phyloP scores from a whole-genome alignment of 106 monocot species.

The Acorus calamus region DNA sequence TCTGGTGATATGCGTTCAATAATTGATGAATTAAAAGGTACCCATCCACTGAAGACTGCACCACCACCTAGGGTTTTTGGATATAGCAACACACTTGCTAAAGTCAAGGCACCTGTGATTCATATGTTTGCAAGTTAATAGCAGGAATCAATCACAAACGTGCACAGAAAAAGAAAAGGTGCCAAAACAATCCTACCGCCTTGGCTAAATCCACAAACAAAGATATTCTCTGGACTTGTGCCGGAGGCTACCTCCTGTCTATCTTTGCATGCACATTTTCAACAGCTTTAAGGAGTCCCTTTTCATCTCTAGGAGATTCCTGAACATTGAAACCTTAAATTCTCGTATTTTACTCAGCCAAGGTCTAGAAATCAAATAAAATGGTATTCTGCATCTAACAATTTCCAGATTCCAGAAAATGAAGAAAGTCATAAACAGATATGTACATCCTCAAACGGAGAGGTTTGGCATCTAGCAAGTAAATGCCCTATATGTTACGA shows the following conservation, averaged over 20 bases:
- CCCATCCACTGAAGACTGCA: conserved; percentile 89
- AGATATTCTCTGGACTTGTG: conserved; percentile 65
- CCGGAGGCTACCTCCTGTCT: conserved; percentile 68
- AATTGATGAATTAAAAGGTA: conserved; percentile 75
- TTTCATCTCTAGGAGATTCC: conserved; percentile 83
- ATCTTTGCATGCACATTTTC: conserved; percentile 70
- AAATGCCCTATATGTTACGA: no score
- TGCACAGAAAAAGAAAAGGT: background rate
- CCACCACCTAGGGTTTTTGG: conserved; percentile 78
- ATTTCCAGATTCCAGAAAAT: no score
- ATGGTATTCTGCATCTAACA: no score
- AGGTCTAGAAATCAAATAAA: no score
- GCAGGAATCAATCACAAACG: background rate
- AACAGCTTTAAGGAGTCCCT: conserved; percentile 61
- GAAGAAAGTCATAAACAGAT: no score
- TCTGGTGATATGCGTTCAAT: conserved; percentile 53
- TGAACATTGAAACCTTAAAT: background rate
- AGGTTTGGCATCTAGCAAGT: no score
- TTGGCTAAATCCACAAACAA: conserved; percentile 90
- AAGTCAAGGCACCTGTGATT: conserved; percentile 65
- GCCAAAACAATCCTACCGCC: conserved; percentile 44
- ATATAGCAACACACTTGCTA: conserved; percentile 84
- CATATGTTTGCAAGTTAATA: background rate
- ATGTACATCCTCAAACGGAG: no score
- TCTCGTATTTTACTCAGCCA: no score